Base-by-base conservation (phyloP, 495 filamentous ascomycete species). In the Penicillium ucsense region DNA sequence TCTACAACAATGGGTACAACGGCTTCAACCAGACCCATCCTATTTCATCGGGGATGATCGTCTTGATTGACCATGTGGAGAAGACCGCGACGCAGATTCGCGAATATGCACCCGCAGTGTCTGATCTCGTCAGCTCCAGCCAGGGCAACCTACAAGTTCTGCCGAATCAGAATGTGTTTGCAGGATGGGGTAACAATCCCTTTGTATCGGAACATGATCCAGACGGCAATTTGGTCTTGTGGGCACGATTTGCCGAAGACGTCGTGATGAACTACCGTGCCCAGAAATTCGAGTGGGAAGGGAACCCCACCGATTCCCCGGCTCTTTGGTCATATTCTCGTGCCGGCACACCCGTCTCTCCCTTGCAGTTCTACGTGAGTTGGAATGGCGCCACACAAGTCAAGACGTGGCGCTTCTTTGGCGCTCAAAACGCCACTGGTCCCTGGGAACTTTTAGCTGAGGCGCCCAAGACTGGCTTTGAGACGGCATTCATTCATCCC, bases 121-220 rank as follows among this genome's bases (percentile, higher is more conserved):
- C 55, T 8, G 68, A 71, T 29, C 53, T 82, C 42, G 54, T 75
- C 35, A 76, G 76, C 44, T 78, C 75, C 31, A 80, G 76, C 28
- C 81, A 83, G 53, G 81, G 81, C 9, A 81, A 78, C 46, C 64
- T 77, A 30, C 82, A 84, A 53, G 55, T 76, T 2, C 65, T 83
- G 5, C 69, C 75, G 0, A 74, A 75, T 49, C 67, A 70, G 12
- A 78, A 81, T 46, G 67, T 72, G 5, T 70, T 82, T 28, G 74
- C 81, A 10, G 78, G 79, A 51, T 83, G 78, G 79, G 80, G 81
- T 3, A 78, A 76, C 47, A 71, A 75, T 38, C 65, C 75, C 1
- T 77, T 72, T 37, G 62, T 82, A 31, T 82, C 77, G 0, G 80
- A 84, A 53, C 78, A 79, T 49, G 67, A 70, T 8, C 61, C 66